Base-by-base conservation (phyloP, 83 land plant genomes). In the Picea mariana region DNA sequence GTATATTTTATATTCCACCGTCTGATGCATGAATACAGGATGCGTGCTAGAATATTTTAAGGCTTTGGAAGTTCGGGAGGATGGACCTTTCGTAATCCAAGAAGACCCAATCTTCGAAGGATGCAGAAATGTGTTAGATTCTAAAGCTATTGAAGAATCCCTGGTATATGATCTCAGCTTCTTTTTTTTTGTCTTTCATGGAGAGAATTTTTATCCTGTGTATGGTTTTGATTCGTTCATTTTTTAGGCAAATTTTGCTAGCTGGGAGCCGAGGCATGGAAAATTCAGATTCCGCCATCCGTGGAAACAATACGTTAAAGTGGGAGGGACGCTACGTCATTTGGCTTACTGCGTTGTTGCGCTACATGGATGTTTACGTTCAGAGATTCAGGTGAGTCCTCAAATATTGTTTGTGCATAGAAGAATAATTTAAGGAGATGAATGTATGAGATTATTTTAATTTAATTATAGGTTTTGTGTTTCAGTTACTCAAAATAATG, bases 231-330 rank as follows among this genome's bases (percentile, higher is more conserved):
- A 31, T 31, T 31, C 2, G 34, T 31, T 31, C 2, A 31, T 63
- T 82, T 44, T n/a, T 15, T 82, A 93, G 96, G 96, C 93, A 42
- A 72, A 42, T 60, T 85, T 93, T 85, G 98, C 98, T 23, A 86
- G 93, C 64, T 95, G 98, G 98, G 98, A 95, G 72, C 98, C 94
- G 21, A 85, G 90, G 64, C 90, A 89, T 79, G 88, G 92, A 3
- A 87, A 77, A 20, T 88, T 88, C 67, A 81, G 92, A 17, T 84
- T 87, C 80, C 81, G 67, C 42, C 81, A 85, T 61, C 98, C 98
- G 80, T 91, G 96, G 92, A 87, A 87, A 75, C 90, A 87, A 58
- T 92, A 93, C 75, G 92, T 91, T 49, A 86, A 93, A 79, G 62
- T 93, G 49, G 98, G 98, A 49, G 85, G 62, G 18, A 79, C 83